Percentiles rank a stretch among this genome's conserved stretches.
Evolutionary conservation across 1,139 yeast genomes (phyloP).

Genomic region (Candida smagusa): DNA sequence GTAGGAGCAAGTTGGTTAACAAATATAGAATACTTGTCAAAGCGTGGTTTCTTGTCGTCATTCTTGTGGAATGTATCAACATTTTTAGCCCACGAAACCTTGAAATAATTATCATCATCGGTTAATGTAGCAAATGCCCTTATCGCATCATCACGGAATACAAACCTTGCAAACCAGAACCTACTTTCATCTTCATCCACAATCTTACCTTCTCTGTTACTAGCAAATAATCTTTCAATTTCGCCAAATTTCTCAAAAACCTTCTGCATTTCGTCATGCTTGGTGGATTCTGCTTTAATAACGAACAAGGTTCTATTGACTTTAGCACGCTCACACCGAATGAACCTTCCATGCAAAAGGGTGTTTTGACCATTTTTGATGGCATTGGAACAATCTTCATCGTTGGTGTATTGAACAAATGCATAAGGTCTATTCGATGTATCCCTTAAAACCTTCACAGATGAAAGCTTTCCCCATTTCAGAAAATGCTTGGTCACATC

Average conservation of each 20-base stretch:
- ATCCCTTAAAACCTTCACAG: constrained; percentile 87
- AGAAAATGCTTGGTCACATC: constrained; percentile 65
- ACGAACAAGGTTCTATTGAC: constrained; percentile 82
- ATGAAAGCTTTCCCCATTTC: constrained; percentile 64
- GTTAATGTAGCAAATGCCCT: constrained; percentile 75
- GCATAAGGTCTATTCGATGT: constrained; percentile 86
- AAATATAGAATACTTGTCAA: constrained; percentile 72
- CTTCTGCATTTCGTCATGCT: constrained; percentile 31
- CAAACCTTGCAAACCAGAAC: constrained; percentile 79
- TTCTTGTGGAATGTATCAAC: constrained; percentile 21
- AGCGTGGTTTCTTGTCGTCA: constrained; percentile 19
- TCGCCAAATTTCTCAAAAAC: constrained; percentile 61
- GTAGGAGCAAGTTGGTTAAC: constrained; percentile 65
- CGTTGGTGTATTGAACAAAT: constrained; percentile 80
- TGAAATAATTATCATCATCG: constrained; percentile 45
- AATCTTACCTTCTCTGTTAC: constrained; percentile 33
- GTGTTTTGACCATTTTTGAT: constrained; percentile 68
- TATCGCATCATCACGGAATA: constrained; percentile 86
- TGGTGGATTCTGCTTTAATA: constrained; percentile 24
- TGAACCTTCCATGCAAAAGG: constrained; percentile 64
- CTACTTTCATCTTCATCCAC: constrained; percentile 7
- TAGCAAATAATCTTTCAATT: constrained; percentile 62
- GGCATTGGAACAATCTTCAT: constrained; percentile 68
- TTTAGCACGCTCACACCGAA: constrained; percentile 87
- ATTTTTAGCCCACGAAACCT: constrained; percentile 85